phyloP scores from a whole-genome alignment of 179 eudicot species.

The Drosera spatulata region DNA sequence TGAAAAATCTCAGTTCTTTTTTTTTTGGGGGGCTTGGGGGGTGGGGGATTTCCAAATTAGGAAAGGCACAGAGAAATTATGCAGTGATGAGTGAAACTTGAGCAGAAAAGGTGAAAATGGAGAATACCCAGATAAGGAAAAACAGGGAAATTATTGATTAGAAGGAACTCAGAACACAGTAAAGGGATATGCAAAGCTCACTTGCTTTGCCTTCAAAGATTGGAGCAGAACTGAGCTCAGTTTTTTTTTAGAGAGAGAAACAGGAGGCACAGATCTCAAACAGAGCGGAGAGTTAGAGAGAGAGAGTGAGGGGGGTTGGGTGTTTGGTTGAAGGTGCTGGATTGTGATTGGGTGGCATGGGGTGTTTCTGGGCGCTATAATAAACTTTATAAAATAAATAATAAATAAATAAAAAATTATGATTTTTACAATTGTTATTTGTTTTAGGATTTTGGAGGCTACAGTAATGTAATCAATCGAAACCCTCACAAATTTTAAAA shows the following conservation, averaged over 20 bases:
- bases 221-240: conserved; percentile 21
- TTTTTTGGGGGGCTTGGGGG: no score
- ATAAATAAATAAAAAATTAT: conserved; percentile 9
- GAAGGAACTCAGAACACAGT: no score
- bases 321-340: conserved; percentile 16
- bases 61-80: conserved; percentile 6
- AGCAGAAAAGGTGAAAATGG: no score
- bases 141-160: no score
- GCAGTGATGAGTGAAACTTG: conserved; percentile 12
- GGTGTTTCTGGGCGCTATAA: conserved; percentile 22
- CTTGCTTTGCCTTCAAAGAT: conserved; percentile 2
- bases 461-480: no score
- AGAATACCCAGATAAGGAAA: no score
- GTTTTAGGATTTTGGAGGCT: no score
- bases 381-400: no score
- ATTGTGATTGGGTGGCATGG: conserved; percentile 29
- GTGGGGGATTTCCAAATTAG: neutral
- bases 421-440: no score
- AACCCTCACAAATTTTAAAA: no score
- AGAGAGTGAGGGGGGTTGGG: neutral
- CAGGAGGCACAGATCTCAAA: conserved; percentile 2
- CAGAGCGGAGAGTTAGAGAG: conserved; percentile 2
- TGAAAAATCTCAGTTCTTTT: no score
- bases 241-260: conserved; percentile 8
- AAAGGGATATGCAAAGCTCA: no score